Evolutionary conservation across 768 basidiomycete species (phyloP).

Genomic region (Tricholoma sp.): DNA sequence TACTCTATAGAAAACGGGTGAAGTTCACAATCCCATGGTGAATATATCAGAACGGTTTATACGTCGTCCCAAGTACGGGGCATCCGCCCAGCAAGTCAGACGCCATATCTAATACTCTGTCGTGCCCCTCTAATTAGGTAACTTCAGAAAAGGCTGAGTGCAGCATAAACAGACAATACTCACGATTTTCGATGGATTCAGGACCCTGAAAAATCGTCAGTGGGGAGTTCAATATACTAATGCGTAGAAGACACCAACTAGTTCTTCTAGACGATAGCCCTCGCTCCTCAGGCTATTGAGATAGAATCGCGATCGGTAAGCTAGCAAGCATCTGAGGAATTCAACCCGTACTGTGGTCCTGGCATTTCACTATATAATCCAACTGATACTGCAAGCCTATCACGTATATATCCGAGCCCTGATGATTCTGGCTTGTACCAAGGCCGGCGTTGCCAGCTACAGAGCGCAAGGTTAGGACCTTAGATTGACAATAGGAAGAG

Average conservation of each 20-base stretch:
- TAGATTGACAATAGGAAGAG: no score
- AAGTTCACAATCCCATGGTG: no score
- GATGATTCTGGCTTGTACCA: conserved; percentile 41
- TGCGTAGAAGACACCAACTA: conserved; percentile 22
- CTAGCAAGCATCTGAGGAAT: not conserved
- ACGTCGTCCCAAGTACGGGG: no score
- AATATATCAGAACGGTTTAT: no score
- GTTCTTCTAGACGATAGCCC: conserved; percentile 39
- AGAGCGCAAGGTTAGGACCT: not conserved
- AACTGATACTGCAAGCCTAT: conserved; percentile 26
- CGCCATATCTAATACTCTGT: no score
- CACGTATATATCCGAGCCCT: conserved; percentile 21
- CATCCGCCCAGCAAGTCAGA: no score
- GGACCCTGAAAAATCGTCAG: conserved; percentile 27
- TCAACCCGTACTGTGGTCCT: conserved; percentile 24
- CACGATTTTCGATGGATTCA: conserved; percentile 29
- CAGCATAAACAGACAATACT: conserved; percentile 1
- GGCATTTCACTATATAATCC: conserved; percentile 34
- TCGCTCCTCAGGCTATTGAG: conserved; percentile 25
- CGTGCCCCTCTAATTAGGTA: no score
- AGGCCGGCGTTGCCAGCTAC: conserved; percentile 30
- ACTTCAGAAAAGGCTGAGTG: no score
- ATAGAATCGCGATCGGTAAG: not conserved
- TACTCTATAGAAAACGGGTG: no score
- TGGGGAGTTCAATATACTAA: not conserved